Percentiles rank a stretch among this genome's conserved stretches.
These are phyloP conservation scores for Coprinopsis marcescibilis DNA, from an alignment of 768 basidiomycete genomes.

Conservation along the genomic window DNA sequence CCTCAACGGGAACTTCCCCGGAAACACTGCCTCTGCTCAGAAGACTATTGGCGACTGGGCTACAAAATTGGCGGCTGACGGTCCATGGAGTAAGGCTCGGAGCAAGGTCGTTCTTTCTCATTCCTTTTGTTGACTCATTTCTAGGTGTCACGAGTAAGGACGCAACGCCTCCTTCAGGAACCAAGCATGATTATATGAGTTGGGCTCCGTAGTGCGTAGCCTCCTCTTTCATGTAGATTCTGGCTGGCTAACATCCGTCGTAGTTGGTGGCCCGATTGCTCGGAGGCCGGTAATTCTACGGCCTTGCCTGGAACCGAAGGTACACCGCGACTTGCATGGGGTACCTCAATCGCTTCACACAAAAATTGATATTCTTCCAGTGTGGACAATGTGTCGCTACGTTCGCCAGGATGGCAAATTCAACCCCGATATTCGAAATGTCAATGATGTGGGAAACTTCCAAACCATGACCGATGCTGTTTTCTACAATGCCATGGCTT, in stretches of 20 bases:
- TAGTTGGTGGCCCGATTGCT: slow-evolving; percentile 64
- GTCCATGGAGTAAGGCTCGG: slow-evolving; percentile 57
- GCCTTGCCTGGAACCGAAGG: slow-evolving; percentile 48
- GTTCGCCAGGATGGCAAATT: slow-evolving; percentile 52
- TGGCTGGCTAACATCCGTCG: background rate
- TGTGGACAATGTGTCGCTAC: slow-evolving; percentile 58
- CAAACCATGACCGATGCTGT: slow-evolving; percentile 51
- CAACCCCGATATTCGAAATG: slow-evolving; percentile 55
- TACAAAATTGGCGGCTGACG: slow-evolving; percentile 30
- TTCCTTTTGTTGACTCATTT: background rate
- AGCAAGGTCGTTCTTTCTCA: background rate
- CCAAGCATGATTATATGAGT: slow-evolving; percentile 61
- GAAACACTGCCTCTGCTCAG: slow-evolving; percentile 40
- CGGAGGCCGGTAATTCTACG: slow-evolving; percentile 50
- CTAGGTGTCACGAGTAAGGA: slow-evolving; percentile 46
- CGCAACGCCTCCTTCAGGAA: slow-evolving; percentile 43
- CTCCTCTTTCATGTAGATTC: background rate
- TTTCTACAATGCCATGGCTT: slow-evolving; percentile 57
- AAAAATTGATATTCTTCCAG: slow-evolving; percentile 17
- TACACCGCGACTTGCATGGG: slow-evolving; percentile 15
- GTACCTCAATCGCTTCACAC: background rate
- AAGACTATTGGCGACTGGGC: slow-evolving; percentile 44
- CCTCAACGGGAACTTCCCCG: slow-evolving; percentile 33
- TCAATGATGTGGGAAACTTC: slow-evolving; percentile 54
- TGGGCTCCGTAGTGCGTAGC: slow-evolving; percentile 60